Base-by-base conservation (phyloP, 352 stramenopile genomes). In the Paralagenidium karlingii region DNA sequence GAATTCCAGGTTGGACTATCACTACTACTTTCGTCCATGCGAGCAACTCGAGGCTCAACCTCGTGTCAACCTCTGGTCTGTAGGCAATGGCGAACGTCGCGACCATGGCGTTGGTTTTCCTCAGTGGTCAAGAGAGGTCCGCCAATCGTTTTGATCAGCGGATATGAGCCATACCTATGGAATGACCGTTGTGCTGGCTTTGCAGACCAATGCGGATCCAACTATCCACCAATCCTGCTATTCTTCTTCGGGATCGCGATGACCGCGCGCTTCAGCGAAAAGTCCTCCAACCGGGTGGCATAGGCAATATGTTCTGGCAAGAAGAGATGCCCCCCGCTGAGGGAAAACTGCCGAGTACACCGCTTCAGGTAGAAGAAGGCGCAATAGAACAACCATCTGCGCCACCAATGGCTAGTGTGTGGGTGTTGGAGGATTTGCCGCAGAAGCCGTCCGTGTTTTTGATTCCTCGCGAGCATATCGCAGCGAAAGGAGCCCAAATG, bases 121-220 rank as follows among this genome's bases (percentile, higher is more conserved):
- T 78, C 3, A 28, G 60, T 12, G 48, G 38, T 8, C 49, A 62
- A 33, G 59, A 78, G 59, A 58, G 60, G 68, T 78, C 66, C 33
- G 61, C 46, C n/a, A n/a, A n/a, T 52, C 49, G 32, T 22, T 39
- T 38, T 16, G 7, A 11, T 45, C 15, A 33, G 13, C 18, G 19
- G 3, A 16, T 5, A 2, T 9, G 5, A 16, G n/a, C n/a, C n/a
- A 38, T 12, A 18, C 5, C 8, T 22, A 21, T 40, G 11, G 21
- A 40, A 41, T 4, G 19, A 9, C 22, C 3, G 19, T 16, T 44
- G 9, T 55, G 21, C 32, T 38, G 39, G 3, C 3, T 33, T 11
- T 1, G 7, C 33, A 81, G 67, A 34, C 53, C 51, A 7, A 36
- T 64, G 11, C 58, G 78, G 24, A 40, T 82, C 2, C 54, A 74